Percentiles rank a stretch among this genome's conserved stretches.
Evolutionary conservation across 2,329 filamentous ascomycete genomes (phyloP).

Genomic region (Dothideomycetes sp.): DNA sequence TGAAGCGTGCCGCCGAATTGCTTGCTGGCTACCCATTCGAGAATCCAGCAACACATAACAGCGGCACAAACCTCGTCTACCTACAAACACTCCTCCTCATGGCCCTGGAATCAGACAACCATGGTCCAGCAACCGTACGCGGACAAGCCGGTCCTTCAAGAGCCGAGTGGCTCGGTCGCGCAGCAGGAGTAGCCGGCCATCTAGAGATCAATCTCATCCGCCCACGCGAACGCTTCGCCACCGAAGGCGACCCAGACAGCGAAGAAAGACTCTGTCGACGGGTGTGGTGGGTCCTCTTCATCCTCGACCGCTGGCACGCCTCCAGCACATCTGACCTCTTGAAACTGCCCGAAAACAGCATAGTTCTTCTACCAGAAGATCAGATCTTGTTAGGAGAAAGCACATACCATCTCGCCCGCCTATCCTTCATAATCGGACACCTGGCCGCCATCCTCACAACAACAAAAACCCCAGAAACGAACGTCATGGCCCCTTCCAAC

Average conservation of each 20-base stretch:
- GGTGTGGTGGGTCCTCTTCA: conserved; percentile 63
- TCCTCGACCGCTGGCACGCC: conserved; percentile 66
- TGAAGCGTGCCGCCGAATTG: conserved; percentile 36
- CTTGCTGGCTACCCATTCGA: conserved; percentile 38
- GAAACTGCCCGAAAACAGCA: conserved; percentile 53
- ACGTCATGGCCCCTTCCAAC: conserved; percentile 35
- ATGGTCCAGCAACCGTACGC: conserved; percentile 38
- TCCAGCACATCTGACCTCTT: conserved; percentile 55
- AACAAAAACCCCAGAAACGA: conserved; percentile 35
- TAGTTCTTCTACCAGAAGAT: conserved; percentile 52
- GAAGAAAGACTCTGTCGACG: conserved; percentile 54
- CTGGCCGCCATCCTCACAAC: conserved; percentile 40
- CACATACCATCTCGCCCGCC: conserved; percentile 56
- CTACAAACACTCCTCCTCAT: conserved; percentile 59
- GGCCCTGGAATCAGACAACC: conserved; percentile 55
- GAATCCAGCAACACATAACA: conserved; percentile 31
- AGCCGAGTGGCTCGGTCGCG: conserved; percentile 52
- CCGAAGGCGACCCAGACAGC: conserved; percentile 47
- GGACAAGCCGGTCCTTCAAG: conserved; percentile 41
- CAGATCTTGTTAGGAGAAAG: conserved; percentile 52
- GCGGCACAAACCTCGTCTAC: conserved; percentile 44
- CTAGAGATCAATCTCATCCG: conserved; percentile 50
- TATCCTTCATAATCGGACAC: conserved; percentile 50
- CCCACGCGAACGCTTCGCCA: conserved; percentile 31
- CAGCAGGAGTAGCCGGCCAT: conserved; percentile 56